Evolutionary conservation across 2,329 filamentous ascomycete species (phyloP).

Genomic region (Penicillium hesseltinei): DNA sequence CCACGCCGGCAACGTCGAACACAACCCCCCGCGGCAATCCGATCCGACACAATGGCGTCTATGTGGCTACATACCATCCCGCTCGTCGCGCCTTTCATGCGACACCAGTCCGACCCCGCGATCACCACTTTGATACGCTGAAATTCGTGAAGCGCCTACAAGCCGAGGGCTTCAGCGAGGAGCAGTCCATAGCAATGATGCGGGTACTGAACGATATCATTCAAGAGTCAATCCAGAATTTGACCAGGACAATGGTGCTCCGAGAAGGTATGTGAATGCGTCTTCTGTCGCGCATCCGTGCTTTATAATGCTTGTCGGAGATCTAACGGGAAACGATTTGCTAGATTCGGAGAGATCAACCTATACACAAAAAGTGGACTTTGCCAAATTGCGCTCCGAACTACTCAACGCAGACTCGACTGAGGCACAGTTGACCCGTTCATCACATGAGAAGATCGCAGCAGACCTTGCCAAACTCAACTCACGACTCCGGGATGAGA

Average conservation of each 20-base stretch:
- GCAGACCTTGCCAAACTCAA: slow-evolving; percentile 95
- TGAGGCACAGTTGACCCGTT: slow-evolving; percentile 82
- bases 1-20: slow-evolving; percentile 12
- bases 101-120: slow-evolving; percentile 60
- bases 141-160: slow-evolving; percentile 92
- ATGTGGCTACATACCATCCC: slow-evolving; percentile 45
- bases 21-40: slow-evolving; percentile 29
- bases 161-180: slow-evolving; percentile 90
- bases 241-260: slow-evolving; percentile 96
- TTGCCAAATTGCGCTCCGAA: slow-evolving; percentile 93
- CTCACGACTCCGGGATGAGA: slow-evolving; percentile 85
- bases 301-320: neutral
- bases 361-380: slow-evolving; percentile 89
- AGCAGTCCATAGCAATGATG: slow-evolving; percentile 98
- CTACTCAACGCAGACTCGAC: slow-evolving; percentile 88
- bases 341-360: slow-evolving; percentile 53
- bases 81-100: slow-evolving; percentile 60
- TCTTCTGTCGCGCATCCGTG: neutral
- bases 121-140: slow-evolving; percentile 97
- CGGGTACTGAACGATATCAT: slow-evolving; percentile 94
- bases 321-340: neutral
- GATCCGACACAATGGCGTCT: slow-evolving; percentile 48
- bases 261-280: slow-evolving; percentile 70
- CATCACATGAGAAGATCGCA: slow-evolving; percentile 85
- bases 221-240: slow-evolving; percentile 95